These are phyloP conservation scores for Alternaria sp. DNA, from an alignment of 2,329 filamentous ascomycete genomes.

Conservation along the genomic window DNA sequence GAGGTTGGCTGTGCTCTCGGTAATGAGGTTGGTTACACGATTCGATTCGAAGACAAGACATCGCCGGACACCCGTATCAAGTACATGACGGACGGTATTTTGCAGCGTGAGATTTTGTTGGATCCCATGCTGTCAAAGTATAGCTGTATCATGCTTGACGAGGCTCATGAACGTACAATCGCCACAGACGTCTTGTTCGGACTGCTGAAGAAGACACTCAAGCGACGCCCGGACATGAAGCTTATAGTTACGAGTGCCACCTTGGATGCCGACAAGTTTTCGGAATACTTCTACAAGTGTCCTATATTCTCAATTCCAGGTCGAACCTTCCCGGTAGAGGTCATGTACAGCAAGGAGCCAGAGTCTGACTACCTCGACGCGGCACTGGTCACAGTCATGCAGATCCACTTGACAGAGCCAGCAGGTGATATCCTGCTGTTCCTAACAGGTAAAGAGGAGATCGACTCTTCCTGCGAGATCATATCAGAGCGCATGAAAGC, in stretches of 20 bases:
- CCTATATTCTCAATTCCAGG: slow-evolving; percentile 98
- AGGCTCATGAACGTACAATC: slow-evolving; percentile 96
- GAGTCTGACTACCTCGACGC: slow-evolving; percentile 96
- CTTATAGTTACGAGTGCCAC: slow-evolving; percentile 99
- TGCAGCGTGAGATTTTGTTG: slow-evolving; percentile 94
- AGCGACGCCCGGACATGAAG: slow-evolving; percentile 86
- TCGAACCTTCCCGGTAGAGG: slow-evolving; percentile 92
- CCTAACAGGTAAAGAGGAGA: slow-evolving; percentile 96
- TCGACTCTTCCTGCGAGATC: slow-evolving; percentile 93
- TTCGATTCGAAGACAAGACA: slow-evolving; percentile 97
- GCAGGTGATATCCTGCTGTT: slow-evolving; percentile 95
- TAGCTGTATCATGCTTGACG: slow-evolving; percentile 97
- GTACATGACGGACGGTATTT: slow-evolving; percentile 99
- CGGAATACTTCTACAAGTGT: slow-evolving; percentile 91
- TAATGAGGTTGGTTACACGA: slow-evolving; percentile 97
- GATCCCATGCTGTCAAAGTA: slow-evolving; percentile 92
- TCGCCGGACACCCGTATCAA: slow-evolving; percentile 89
- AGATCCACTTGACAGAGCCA: slow-evolving; percentile 93
- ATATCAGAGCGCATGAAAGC: slow-evolving; percentile 96
- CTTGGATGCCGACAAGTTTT: slow-evolving; percentile 97
- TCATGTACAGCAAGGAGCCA: slow-evolving; percentile 93
- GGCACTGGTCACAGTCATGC: slow-evolving; percentile 95
- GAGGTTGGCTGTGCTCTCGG: slow-evolving; percentile 94
- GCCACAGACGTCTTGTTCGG: slow-evolving; percentile 98
- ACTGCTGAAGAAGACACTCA: slow-evolving; percentile 87